Base-by-base conservation (phyloP, 2,329 filamentous ascomycete species). In the Tympanopsis confertula region DNA sequence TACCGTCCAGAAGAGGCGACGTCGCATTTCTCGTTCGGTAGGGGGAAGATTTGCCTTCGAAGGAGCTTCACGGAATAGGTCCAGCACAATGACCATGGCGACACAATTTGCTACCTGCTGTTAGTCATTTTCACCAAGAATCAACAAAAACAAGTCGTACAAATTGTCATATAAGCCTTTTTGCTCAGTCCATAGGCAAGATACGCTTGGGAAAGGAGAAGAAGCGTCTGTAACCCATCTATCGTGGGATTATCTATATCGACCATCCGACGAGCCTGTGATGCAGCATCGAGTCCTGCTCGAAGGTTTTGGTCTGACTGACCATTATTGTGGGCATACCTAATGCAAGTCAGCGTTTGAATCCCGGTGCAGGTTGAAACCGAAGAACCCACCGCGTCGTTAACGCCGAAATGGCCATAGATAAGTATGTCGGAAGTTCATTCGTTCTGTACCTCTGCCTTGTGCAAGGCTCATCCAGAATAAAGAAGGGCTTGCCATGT, bases 1-100 rank as follows among this genome's bases (percentile, higher is more conserved):
- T 52, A 84, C 89, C 2, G 83, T 80, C 86, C 86, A 94, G 56
- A 94, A 94, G 2, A 93, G 63, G n/a, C 83, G 72, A 39, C 86
- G 69, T 35, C 83, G 71, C 50, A 79, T 78, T 60, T 93, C 86
- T 39, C 82, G 72, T 51, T 93, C 86, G 3, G 75, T 63, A 0
- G 76, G 68, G 0, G 75, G 72, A 10, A 83, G 68, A 39, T 74
- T 71, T 4, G 66, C 53, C 18, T 86, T n/a, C n/a, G n/a, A n/a
- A n/a, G n/a, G 78, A 32, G 81, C 62, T 58, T 94, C 86, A 20
- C 84, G 75, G 51, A 93, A 84, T 3, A 91, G 64, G 50, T 88
- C 84, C 10, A 93, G 68, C 3, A 84, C 85, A 56, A 87, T 75
- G 2, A 82, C 79, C 85, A 93, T 93, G 33, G 82, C 84, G 36